Percentiles rank a stretch among this genome's conserved stretches.
Evolutionary conservation across 129 eudicot species (phyloP).

Genomic region (Artemisia argyi): DNA sequence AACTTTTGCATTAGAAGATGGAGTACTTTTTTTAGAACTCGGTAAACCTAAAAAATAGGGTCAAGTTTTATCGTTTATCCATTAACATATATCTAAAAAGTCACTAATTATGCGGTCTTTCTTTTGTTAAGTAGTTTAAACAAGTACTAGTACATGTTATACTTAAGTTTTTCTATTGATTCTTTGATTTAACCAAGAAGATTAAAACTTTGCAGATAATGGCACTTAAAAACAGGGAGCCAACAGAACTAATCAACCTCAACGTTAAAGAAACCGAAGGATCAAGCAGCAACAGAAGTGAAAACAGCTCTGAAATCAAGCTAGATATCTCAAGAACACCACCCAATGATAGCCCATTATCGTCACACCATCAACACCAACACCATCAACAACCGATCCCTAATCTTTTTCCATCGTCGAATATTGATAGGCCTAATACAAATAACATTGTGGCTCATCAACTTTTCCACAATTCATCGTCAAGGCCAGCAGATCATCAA

Average conservation of each 20-base stretch:
- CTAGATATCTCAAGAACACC: slow-evolving; percentile 77
- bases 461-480: slow-evolving; percentile 53
- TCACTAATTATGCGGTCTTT: slow-evolving; percentile 20
- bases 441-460: slow-evolving; percentile 43
- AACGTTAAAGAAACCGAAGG: slow-evolving; percentile 94
- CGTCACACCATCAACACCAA: slow-evolving; percentile 40
- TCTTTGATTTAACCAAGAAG: slow-evolving; percentile 12
- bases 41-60: slow-evolving; percentile 3
- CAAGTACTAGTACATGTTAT: background rate
- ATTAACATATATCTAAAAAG: slow-evolving; percentile 12
- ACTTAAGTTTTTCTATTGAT: background rate
- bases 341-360: slow-evolving; percentile 52
- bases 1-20: background rate
- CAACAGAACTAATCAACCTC: slow-evolving; percentile 85
- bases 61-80: slow-evolving; percentile 21
- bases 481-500: slow-evolving; percentile 52
- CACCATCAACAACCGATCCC: slow-evolving; percentile 38
- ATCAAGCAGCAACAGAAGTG: slow-evolving; percentile 85
- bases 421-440: slow-evolving; percentile 39
- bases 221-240: slow-evolving; percentile 79
- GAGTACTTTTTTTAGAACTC: background rate
- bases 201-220: slow-evolving; percentile 51
- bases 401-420: slow-evolving; percentile 56
- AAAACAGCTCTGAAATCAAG: slow-evolving; percentile 90
- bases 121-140: background rate